phyloP scores from a whole-genome alignment of 331 rosid genomes.

The Dryas integrifolia region DNA sequence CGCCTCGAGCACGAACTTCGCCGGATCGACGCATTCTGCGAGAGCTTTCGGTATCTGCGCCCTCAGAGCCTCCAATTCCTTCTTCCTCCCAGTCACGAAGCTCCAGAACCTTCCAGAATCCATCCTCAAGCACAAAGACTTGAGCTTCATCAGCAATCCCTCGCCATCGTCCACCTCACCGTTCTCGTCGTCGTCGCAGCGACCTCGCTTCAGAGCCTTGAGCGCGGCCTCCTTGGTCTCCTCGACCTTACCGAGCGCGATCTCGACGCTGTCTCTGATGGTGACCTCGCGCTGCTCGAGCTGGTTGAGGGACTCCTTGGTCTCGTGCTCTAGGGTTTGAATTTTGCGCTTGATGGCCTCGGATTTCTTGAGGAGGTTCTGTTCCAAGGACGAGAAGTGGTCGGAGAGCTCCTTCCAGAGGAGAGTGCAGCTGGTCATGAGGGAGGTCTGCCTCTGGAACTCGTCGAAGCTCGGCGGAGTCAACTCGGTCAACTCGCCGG shows the following conservation, averaged over 20 bases:
- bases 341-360: constrained; percentile 65
- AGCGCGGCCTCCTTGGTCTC: constrained; percentile 56
- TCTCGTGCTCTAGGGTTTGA: constrained; percentile 51
- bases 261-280: constrained; percentile 60
- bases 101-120: constrained; percentile 73
- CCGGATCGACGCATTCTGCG: constrained; percentile 79
- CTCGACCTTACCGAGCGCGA: constrained; percentile 69
- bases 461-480: constrained; percentile 82
- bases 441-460: constrained; percentile 89
- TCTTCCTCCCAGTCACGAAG: constrained; percentile 71
- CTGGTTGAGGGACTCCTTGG: constrained; percentile 56
- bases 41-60: constrained; percentile 68
- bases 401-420: constrained; percentile 98
- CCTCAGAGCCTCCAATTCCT: constrained; percentile 71
- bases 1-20: constrained; percentile 80
- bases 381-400: constrained; percentile 77
- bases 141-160: constrained; percentile 56
- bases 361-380: constrained; percentile 66
- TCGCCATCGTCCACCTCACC: constrained; percentile 88
- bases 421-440: constrained; percentile 91
- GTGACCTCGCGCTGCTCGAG: constrained; percentile 79
- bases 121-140: constrained; percentile 66
- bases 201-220: constrained; percentile 27
- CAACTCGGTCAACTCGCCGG: constrained; percentile 86
- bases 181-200: constrained; percentile 40